These are phyloP conservation scores for Serendipita vermifera DNA, from an alignment of 768 basidiomycete genomes.

Conservation along the genomic window DNA sequence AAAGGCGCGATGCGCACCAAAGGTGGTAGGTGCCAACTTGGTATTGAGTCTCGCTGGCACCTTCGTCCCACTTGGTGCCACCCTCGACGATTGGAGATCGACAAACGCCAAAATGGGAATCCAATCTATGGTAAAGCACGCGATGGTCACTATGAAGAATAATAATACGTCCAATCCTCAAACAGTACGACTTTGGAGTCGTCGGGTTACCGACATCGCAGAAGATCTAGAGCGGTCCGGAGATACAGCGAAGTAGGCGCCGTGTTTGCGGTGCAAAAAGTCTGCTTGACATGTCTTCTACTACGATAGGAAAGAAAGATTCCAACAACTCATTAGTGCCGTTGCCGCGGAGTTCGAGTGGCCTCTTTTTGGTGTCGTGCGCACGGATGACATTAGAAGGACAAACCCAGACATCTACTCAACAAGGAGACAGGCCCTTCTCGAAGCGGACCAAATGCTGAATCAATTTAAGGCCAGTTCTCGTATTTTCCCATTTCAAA, in stretches of 20 bases:
- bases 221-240: not conserved
- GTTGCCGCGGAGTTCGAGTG: no score
- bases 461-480: no score
- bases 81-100: no score
- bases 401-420: no score
- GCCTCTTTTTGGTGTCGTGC: no score
- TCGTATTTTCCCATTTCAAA: no score
- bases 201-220: not conserved
- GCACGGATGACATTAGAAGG: no score
- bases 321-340: not conserved
- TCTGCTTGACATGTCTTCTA: not conserved
- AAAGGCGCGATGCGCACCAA: not conserved
- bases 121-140: not conserved
- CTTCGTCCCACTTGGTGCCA: not conserved
- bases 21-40: not conserved
- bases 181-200: not conserved
- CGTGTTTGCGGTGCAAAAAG: not conserved
- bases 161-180: constrained; percentile 3
- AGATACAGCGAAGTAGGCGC: not conserved
- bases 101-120: not conserved
- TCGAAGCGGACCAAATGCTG: no score
- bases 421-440: no score
- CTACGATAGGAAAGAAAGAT: not conserved
- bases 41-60: not conserved
- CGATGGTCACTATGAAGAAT: not conserved